Evolutionary conservation across 192 early-diverging fungal species (phyloP), one percentile per base, ranked within the genome.

Genomic region (Pilobolus umbonatus): DNA sequence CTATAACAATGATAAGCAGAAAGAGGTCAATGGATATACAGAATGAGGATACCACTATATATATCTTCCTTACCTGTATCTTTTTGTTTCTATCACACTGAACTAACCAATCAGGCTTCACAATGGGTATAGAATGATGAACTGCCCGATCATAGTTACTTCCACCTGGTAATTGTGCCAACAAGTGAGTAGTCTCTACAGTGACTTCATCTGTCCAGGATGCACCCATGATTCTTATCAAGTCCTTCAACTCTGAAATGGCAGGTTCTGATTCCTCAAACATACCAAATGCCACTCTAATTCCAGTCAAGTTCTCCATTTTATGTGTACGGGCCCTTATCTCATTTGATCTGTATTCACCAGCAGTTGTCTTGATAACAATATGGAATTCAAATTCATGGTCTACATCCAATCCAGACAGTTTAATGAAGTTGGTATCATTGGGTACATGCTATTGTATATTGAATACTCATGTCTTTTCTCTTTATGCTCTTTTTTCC

Each of bases 301-400:
- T 93, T 15, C 97, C 97, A n/a, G 92, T 97, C 30, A 99, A 80
- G 67, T 99, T 98, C 42, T 98, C 95, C 71, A 99, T 75, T 29
- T 88, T 78, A 68, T 99, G 97, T 5, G 97, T 99, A 56, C 77
- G 82, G 35, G 86, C 77, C 3, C 62, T 73, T 17, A 96, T 75
- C 15, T 79, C 72, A 57, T 98, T 94, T 36, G 89, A 92, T 36
- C 79, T 74, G 38, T 89, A 84, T 19, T 74, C 65, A 45, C 97
- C 95, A 5, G 95, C 94, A 5, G 95, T 92, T 4, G 97, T 99
- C 65, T 92, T 84, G 64, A 95, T 81, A 42, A 86, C 92, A 34
- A 99, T 75, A 60, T 85, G 80, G 61, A 99, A 89, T 48, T 90
- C 83, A 72, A 96, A 98, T 55, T 91, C 88, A 57, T 89, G 88